A percentile compares a stretch with the other conserved stretches of the same genome.
These are phyloP conservation scores for Venturia nashicola DNA, from an alignment of 2,329 filamentous ascomycete genomes.

Conservation along the genomic window DNA sequence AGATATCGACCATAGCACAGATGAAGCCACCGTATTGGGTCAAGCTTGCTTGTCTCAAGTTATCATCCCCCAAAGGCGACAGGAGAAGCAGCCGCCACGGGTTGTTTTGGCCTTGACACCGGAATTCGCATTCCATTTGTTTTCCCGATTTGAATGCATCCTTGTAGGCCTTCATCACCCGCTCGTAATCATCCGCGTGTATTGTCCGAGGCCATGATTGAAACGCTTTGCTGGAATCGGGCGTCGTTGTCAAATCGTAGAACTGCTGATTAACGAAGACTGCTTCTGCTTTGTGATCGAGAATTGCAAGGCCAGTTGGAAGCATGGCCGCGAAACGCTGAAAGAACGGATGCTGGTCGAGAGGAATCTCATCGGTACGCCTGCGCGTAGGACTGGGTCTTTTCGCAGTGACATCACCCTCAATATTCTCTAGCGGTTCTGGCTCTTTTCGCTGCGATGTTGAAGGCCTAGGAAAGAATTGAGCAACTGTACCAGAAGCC, in stretches of 20 bases:
- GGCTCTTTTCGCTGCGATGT: background rate
- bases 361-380: slow-evolving; percentile 10
- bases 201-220: slow-evolving; percentile 35
- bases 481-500: slow-evolving; percentile 1
- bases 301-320: slow-evolving; percentile 32
- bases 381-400: background rate
- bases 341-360: slow-evolving; percentile 30
- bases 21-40: slow-evolving; percentile 30
- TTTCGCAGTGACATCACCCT: background rate
- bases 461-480: slow-evolving; percentile 5
- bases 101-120: slow-evolving; percentile 22
- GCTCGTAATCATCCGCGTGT: slow-evolving; percentile 30
- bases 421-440: background rate
- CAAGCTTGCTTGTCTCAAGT: slow-evolving; percentile 19
- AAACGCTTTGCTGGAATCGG: slow-evolving; percentile 26
- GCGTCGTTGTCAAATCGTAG: slow-evolving; percentile 32
- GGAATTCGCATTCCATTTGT: slow-evolving; percentile 30
- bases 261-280: slow-evolving; percentile 36
- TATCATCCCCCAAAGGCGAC: slow-evolving; percentile 28
- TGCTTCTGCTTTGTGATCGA: slow-evolving; percentile 31
- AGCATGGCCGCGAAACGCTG: slow-evolving; percentile 32
- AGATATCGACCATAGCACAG: slow-evolving; percentile 33
- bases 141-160: slow-evolving; percentile 26
- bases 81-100: slow-evolving; percentile 32
- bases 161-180: slow-evolving; percentile 32